A percentile compares a stretch with the other conserved stretches of the same genome.
Conservation (phyloP, 495 filamentous ascomycete species). For the Daldinia vernicosa region DNA sequence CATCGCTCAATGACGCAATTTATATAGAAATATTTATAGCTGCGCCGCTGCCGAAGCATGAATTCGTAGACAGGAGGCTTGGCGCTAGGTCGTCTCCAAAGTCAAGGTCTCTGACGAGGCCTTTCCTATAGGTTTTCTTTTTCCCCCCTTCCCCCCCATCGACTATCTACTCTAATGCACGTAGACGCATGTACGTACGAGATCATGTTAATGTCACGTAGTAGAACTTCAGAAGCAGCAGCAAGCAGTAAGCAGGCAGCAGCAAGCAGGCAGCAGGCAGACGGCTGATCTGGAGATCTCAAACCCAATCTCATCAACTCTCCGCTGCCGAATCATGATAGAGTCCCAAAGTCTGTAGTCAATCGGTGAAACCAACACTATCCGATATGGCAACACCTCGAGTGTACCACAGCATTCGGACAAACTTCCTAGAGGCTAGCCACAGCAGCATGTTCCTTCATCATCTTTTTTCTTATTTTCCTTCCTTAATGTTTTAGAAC, state of each 20-base stretch:
- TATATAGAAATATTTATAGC: constrained; percentile 18
- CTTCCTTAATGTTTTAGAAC: constrained; percentile 24
- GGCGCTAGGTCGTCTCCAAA: constrained; percentile 11
- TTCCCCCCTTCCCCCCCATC: neutral
- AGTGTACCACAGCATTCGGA: constrained; percentile 40
- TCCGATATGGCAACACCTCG: constrained; percentile 37
- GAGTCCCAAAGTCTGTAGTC: constrained; percentile 23
- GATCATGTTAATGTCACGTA: constrained; percentile 33
- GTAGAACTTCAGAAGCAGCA: constrained; percentile 6
- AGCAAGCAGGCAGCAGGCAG: neutral
- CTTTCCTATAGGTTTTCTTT: neutral
- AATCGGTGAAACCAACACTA: constrained; percentile 39
- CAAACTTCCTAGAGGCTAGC: constrained; percentile 30
- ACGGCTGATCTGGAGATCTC: constrained; percentile 33
- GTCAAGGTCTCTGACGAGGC: constrained; percentile 10
- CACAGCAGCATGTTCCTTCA: constrained; percentile 2
- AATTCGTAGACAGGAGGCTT: constrained; percentile 21
- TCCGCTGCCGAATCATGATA: constrained; percentile 31
- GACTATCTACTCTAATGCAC: constrained; percentile 14
- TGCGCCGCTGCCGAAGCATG: constrained; percentile 15
- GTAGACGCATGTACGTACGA: constrained; percentile 19
- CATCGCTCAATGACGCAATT: constrained; percentile 24
- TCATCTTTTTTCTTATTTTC: neutral
- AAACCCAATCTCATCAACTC: constrained; percentile 40
- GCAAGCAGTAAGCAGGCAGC: neutral